A percentile compares a stretch with the other conserved stretches of the same genome.
Conservation (phyloP, 768 basidiomycete species). For the Hemileccinum impolitum region DNA sequence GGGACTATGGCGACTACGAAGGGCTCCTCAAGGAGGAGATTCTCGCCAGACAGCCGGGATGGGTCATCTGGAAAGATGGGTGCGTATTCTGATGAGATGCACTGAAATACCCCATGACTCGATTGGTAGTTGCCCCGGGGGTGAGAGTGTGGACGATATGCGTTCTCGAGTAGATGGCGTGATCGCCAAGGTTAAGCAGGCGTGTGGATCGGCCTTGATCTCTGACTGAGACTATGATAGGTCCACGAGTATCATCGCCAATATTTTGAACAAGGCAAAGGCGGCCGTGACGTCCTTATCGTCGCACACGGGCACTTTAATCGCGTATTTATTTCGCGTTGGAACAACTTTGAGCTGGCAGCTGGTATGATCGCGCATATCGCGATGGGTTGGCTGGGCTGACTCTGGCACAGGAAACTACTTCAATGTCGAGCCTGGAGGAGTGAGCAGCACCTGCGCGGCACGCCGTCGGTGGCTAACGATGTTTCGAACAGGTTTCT, state of each 20-base stretch:
- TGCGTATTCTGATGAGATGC: slow-evolving; percentile 27
- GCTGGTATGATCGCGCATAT: slow-evolving; percentile 39
- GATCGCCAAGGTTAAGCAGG: slow-evolving; percentile 57
- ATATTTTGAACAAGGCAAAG: slow-evolving; percentile 63
- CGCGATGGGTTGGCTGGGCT: slow-evolving; percentile 1
- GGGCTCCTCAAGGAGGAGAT: slow-evolving; percentile 82
- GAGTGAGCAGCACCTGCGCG: slow-evolving; percentile 43
- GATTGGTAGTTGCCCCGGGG: slow-evolving; percentile 70
- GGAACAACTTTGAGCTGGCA: slow-evolving; percentile 66
- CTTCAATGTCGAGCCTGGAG: slow-evolving; percentile 83
- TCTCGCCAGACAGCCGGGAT: slow-evolving; percentile 50
- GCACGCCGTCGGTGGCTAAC: slow-evolving; percentile 1
- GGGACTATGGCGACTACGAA: slow-evolving; percentile 93
- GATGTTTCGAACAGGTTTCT: slow-evolving; percentile 49
- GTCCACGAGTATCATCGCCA: slow-evolving; percentile 69
- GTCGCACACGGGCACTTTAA: slow-evolving; percentile 88
- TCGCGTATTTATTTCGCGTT: slow-evolving; percentile 74
- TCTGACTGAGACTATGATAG: slow-evolving; percentile 33
- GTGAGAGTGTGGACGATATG: slow-evolving; percentile 84
- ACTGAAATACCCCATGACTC: background rate
- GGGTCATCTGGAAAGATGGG: slow-evolving; percentile 90
- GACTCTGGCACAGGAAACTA: slow-evolving; percentile 50
- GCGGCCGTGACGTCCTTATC: slow-evolving; percentile 78
- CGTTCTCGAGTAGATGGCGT: slow-evolving; percentile 70
- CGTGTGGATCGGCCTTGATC: background rate